phyloP scores from a whole-genome alignment of 441 rosid genomes.

The Pelargonium cotyledonis region DNA sequence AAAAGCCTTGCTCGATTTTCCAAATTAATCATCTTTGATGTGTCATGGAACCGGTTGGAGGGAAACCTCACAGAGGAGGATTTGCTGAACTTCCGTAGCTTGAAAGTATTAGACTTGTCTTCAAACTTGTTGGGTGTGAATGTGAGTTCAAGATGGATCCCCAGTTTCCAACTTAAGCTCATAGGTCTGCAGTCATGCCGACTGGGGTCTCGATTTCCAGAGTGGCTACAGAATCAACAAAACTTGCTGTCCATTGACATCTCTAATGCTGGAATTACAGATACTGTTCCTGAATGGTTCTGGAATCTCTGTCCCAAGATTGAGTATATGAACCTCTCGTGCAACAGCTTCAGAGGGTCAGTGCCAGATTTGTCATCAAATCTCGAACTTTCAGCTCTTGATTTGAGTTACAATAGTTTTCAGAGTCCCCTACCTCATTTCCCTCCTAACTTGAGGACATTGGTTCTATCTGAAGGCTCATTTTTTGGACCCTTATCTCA shows the following conservation, averaged over 20 bases:
- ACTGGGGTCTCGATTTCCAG: not conserved
- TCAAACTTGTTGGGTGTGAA: constrained; percentile 3
- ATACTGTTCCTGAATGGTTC: not conserved
- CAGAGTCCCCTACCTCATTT: not conserved
- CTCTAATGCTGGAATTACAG: not conserved
- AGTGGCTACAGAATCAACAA: not conserved
- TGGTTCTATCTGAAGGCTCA: not conserved
- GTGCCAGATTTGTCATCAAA: constrained; percentile 2
- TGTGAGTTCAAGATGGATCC: not conserved
- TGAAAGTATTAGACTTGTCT: constrained; percentile 7
- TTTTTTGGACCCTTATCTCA: not conserved
- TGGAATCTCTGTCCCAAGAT: constrained; percentile 5
- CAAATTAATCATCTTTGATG: constrained; percentile 5
- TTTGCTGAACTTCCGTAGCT: not conserved
- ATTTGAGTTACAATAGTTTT: not conserved
- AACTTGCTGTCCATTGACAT: not conserved
- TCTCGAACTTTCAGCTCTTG: not conserved
- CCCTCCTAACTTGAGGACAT: not conserved
- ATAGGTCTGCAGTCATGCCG: not conserved
- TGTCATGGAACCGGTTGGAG: constrained; percentile 3
- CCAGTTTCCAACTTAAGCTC: not conserved
- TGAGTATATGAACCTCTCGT: not conserved
- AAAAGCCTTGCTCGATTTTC: constrained; percentile 3
- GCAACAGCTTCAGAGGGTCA: not conserved
- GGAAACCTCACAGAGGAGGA: not conserved